Conservation (phyloP, 2,329 filamentous ascomycete genomes). For the Leptographium radiaticola region DNA sequence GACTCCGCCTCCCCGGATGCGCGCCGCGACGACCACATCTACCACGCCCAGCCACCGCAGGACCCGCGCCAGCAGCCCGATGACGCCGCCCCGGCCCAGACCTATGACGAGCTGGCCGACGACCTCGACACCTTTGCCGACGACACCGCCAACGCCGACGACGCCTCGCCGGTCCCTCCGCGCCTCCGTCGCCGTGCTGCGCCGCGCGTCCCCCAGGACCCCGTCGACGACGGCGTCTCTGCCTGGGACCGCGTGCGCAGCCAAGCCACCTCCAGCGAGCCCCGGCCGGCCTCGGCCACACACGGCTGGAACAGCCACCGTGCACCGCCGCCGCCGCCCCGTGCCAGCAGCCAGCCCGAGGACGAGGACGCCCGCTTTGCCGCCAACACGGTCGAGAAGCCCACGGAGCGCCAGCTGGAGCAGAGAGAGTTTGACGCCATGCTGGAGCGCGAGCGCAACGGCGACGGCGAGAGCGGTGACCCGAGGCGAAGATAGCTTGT, state of each 20-base stretch:
- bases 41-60: not conserved
- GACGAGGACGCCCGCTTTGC: constrained; percentile 6
- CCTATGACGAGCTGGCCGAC: not conserved
- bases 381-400: constrained; percentile 5
- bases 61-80: not conserved
- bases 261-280: not conserved
- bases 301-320: not conserved
- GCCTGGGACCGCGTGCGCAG: constrained; percentile 13
- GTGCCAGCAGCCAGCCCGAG: not conserved
- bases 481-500: too few relatives aligned
- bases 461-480: not conserved
- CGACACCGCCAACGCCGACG: constrained; percentile 6
- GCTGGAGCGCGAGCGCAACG: constrained; percentile 13
- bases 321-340: not conserved
- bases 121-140: not conserved
- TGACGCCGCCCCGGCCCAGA: not conserved
- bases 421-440: constrained; percentile 15
- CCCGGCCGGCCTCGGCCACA: not conserved
- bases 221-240: constrained; percentile 1
- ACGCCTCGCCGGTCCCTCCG: constrained; percentile 11
- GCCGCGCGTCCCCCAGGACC: not conserved
- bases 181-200: constrained; percentile 3
- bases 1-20: not conserved
- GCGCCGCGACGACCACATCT: not conserved
- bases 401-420: constrained; percentile 5